Evolutionary conservation across 2,329 filamentous ascomycete genomes (phyloP).

Genomic region (Plenodomus lindquistii): DNA sequence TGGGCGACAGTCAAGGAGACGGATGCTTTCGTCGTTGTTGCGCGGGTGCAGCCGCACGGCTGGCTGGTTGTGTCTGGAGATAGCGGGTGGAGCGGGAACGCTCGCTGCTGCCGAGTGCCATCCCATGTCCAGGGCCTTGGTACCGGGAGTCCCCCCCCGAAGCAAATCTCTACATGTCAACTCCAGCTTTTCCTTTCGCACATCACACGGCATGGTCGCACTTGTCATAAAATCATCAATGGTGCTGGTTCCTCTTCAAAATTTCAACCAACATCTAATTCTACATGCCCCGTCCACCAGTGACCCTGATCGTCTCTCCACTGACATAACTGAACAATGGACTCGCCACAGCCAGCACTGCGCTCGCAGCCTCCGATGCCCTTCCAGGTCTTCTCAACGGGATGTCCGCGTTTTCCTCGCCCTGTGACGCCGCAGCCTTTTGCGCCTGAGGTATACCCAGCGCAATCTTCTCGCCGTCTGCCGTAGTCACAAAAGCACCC

Average conservation of each 20-base stretch:
- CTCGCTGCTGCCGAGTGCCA: slow-evolving; percentile 12
- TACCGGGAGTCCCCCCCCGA: slow-evolving; percentile 18
- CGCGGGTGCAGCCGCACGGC: background rate
- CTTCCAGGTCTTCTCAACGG: slow-evolving; percentile 76
- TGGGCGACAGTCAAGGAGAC: slow-evolving; percentile 1
- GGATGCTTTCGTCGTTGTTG: slow-evolving; percentile 7
- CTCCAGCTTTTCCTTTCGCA: background rate
- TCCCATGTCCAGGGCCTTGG: slow-evolving; percentile 13
- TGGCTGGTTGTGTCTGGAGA: slow-evolving; percentile 17
- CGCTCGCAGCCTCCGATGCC: slow-evolving; percentile 77
- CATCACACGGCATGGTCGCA: slow-evolving; percentile 8
- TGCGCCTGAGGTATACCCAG: slow-evolving; percentile 51
- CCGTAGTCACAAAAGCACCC: slow-evolving; percentile 76
- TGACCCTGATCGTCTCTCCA: slow-evolving; percentile 86
- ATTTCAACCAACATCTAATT: background rate
- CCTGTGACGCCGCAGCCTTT: slow-evolving; percentile 39
- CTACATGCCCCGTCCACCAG: slow-evolving; percentile 71
- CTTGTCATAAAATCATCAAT: background rate
- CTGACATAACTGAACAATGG: slow-evolving; percentile 83
- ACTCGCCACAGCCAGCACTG: slow-evolving; percentile 77
- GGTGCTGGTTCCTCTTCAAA: background rate
- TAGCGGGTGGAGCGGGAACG: slow-evolving; percentile 21
- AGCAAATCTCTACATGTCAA: slow-evolving; percentile 4
- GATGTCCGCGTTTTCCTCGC: slow-evolving; percentile 65
- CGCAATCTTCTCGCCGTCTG: slow-evolving; percentile 64